phyloP scores from a whole-genome alignment of 805 yeast genomes.

The Torulaspora franciscae region DNA sequence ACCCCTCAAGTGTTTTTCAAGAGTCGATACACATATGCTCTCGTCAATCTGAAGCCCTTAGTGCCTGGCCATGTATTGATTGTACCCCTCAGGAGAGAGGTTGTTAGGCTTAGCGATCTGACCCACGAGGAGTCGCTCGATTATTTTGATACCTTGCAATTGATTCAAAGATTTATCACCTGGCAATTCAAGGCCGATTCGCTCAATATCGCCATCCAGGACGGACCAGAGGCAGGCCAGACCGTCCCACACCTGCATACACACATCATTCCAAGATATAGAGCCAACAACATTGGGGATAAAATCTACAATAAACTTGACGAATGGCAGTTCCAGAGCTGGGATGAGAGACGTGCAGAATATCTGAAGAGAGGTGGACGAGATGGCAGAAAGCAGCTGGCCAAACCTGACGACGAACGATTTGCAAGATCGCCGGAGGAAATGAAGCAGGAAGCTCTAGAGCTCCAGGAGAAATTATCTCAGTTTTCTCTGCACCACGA shows the following conservation, averaged over 20 bases:
- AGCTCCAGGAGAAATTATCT: constrained; percentile 43
- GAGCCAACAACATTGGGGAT: constrained; percentile 57
- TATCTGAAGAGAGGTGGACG: constrained; percentile 26
- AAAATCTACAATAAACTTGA: constrained; percentile 67
- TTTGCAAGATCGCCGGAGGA: constrained; percentile 51
- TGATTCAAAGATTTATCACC: constrained; percentile 63
- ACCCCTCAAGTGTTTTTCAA: constrained; percentile 37
- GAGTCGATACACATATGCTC: constrained; percentile 66
- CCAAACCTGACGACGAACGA: constrained; percentile 50
- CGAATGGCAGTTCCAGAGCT: constrained; percentile 45
- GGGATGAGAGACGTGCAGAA: constrained; percentile 31
- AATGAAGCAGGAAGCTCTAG: constrained; percentile 68
- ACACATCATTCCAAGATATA: constrained; percentile 83
- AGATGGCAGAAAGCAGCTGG: constrained; percentile 26
- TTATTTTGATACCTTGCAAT: constrained; percentile 69
- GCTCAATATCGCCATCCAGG: constrained; percentile 88
- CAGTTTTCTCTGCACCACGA: constrained; percentile 13
- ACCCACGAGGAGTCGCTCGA: constrained; percentile 69
- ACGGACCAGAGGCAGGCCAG: constrained; percentile 95
- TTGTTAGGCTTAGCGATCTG: constrained; percentile 62
- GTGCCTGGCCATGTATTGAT: constrained; percentile 92
- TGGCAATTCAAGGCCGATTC: constrained; percentile 71
- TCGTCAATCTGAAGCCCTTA: constrained; percentile 88
- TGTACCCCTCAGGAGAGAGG: constrained; percentile 67
- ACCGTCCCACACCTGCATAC: constrained; percentile 94